phyloP scores from a whole-genome alignment of 495 filamentous ascomycete genomes.

The Lasiosphaeris hirsuta region DNA sequence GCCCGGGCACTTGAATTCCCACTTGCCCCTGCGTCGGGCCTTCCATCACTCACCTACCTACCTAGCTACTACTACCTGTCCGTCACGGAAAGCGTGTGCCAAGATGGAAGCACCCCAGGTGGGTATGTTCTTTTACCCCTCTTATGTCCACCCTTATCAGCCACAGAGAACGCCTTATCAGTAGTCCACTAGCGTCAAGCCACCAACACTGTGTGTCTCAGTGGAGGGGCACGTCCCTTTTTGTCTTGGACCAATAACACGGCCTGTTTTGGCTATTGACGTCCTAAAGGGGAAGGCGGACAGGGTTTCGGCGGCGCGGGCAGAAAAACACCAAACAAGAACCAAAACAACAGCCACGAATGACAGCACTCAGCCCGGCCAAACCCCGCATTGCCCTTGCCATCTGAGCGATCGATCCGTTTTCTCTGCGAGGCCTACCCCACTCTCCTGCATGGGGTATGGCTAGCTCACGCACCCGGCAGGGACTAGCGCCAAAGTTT shows the following conservation, averaged over 20 bases:
- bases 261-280: not conserved
- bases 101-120: too few relatives aligned
- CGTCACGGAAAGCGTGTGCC: too few relatives aligned
- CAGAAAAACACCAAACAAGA: not conserved
- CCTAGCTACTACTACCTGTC: too few relatives aligned
- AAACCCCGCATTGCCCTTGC: too few relatives aligned
- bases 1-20: too few relatives aligned
- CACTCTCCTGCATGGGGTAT: not conserved
- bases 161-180: too few relatives aligned
- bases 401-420: not conserved
- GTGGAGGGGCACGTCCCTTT: not conserved
- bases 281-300: slow-evolving; percentile 25
- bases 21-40: too few relatives aligned
- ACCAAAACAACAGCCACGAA: not conserved
- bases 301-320: not conserved
- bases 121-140: not conserved
- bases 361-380: too few relatives aligned
- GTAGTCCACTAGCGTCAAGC: too few relatives aligned
- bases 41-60: too few relatives aligned
- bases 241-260: slow-evolving; percentile 16
- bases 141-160: too few relatives aligned
- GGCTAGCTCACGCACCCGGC: slow-evolving; percentile 1
- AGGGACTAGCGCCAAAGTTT: slow-evolving; percentile 21
- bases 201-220: not conserved
- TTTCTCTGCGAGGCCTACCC: not conserved